Evolutionary conservation across 1,139 yeast genomes (phyloP), one percentile per base, ranked within the genome.

Genomic region (Saccharomyces pastorianus): DNA sequence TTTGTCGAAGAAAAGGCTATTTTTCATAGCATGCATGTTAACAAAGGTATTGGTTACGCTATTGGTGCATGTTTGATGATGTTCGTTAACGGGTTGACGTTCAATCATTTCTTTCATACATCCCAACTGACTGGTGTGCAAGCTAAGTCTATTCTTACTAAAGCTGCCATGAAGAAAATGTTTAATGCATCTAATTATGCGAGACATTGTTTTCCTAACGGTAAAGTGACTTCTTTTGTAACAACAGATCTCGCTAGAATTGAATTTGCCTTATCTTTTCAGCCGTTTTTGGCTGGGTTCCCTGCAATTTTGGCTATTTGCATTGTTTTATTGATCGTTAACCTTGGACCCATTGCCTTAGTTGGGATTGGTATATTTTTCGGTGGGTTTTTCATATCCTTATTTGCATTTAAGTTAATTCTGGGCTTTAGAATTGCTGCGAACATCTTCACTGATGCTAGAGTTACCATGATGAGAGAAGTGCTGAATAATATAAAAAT

Each of bases 171-270:
- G 56, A 78, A 79, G 56, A 89, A 89, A 66, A 78, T 91, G 14
- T 78, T 87, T 59, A 75, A 69, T 51, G 76, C 89, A 13, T 79
- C 81, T 58, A 79, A 82, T n/a, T 75, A 76, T 55, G 79, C 93
- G 2, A 77, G 79, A 53, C 80, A 80, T 61, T 73, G 76, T 55
- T 87, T 71, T 65, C 81, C 95, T 0, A 75, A 80, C 26, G 87
- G 95, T 56, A 80, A 79, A 58, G 77, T 89, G 54, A 87, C 95
- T 1, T 83, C 88, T 13, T 71, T 88, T 65, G 78, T 88, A 71
- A 85, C 93, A 13, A 84, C 95, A 1, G 96, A 88, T 66, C 76
- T 89, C 54, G 81, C 91, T 28, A 80, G 96, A 64, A 78, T 89
- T 46, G 96, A 88, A 65, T 79, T 87, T 64, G 93, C 95, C 4